Evolutionary conservation across 2,329 filamentous ascomycete species (phyloP), one percentile per base, ranked within the genome.

Genomic region (Colletotrichum graminicola): DNA sequence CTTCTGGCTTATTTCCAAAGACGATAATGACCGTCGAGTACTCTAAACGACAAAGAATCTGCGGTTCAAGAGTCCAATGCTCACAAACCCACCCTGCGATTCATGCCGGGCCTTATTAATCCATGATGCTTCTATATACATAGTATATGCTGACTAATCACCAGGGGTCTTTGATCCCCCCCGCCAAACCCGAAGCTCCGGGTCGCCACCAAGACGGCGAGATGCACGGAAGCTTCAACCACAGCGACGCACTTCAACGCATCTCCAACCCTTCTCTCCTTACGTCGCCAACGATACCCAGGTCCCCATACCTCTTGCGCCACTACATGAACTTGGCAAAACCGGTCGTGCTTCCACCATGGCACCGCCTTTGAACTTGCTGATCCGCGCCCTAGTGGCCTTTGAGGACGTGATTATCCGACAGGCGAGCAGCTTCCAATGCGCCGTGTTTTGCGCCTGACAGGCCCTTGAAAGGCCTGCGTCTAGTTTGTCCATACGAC

Each of bases 351-450:
- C 16, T 21, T 23, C 18, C 16, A 45, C 16, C 16, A 72, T 72
- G 69, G 69, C 69, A 7, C 65, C 65, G 2, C 68, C 69, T 47
- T 34, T 69, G 8, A 72, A 72, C 21, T 2, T 72, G 23, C 36
- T 72, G 1, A 36, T 72, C 2, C 69, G 69, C 60, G 69, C 69
- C 16, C 59, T 72, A 16, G 69, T 72, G 36, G 69, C 69, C 32
- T 72, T 72, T 10, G 69, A 72, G 41, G 69, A 72, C 32, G 69
- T 72, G 36, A 60, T 72, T 32, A 72, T 72, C 36, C 66, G 65
- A 51, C 69, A 72, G 65, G 69, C 63, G 16, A 47, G 69, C 36
- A 34, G 29, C 14, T 12, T 11, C 21, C 45, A 7, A 39, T 36
- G 36, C 36, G 16, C 29, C 36, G n/a, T 6, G 21, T 36, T 56